A percentile compares a stretch with the other conserved stretches of the same genome.
These are phyloP conservation scores for Emericellopsis terricola DNA, from an alignment of 495 filamentous ascomycete species.

Conservation along the genomic window DNA sequence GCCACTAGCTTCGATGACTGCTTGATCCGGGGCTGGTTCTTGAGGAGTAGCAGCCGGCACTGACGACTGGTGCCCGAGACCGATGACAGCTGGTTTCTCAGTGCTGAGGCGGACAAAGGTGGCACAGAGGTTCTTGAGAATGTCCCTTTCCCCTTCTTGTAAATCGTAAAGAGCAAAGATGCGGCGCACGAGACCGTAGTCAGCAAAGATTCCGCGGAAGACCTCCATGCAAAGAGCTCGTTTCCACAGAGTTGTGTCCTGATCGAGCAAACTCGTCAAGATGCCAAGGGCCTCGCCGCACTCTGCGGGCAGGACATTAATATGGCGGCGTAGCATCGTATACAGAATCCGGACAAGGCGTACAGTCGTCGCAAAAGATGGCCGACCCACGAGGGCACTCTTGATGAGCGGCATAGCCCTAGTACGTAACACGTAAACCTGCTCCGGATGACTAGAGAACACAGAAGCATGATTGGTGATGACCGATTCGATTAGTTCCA, in stretches of 20 bases:
- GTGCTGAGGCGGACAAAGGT: slow-evolving; percentile 75
- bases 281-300: slow-evolving; percentile 71
- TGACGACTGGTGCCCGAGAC: slow-evolving; percentile 70
- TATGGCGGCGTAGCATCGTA: slow-evolving; percentile 56
- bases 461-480: slow-evolving; percentile 68
- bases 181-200: slow-evolving; percentile 55
- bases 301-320: slow-evolving; percentile 55
- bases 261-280: slow-evolving; percentile 78
- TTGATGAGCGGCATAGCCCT: slow-evolving; percentile 70
- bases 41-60: slow-evolving; percentile 37
- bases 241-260: slow-evolving; percentile 69
- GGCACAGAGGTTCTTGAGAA: slow-evolving; percentile 65
- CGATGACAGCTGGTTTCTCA: slow-evolving; percentile 76
- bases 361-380: slow-evolving; percentile 67
- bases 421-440: slow-evolving; percentile 59
- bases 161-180: slow-evolving; percentile 71
- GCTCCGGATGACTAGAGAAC: slow-evolving; percentile 62
- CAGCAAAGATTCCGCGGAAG: slow-evolving; percentile 66
- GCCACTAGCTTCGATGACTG: slow-evolving; percentile 71
- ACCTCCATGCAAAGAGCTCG: slow-evolving; percentile 81
- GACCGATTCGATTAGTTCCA: slow-evolving; percentile 84
- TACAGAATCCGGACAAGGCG: slow-evolving; percentile 68
- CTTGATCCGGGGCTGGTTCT: slow-evolving; percentile 47
- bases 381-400: slow-evolving; percentile 56
- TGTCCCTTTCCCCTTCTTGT: slow-evolving; percentile 49